Evolutionary conservation across 139 green algal genomes (phyloP), one percentile per base, ranked within the genome.

Genomic region (Ulvella scutata): DNA sequence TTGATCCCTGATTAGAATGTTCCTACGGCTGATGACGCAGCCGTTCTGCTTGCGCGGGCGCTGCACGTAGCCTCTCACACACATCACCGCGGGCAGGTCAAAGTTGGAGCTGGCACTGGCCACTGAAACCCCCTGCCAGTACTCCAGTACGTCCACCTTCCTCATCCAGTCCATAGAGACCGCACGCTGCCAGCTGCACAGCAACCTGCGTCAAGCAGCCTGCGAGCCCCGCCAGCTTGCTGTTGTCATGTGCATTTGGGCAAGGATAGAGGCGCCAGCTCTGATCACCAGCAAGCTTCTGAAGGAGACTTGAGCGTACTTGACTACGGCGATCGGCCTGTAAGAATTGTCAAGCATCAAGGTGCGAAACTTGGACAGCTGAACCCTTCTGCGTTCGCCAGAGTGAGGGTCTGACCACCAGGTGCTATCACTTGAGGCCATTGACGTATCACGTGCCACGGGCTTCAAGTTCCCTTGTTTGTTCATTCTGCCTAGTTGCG

Each of bases 141-240:
- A 82, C 61, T 82, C 80, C 43, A 85, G 59, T 9, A 85, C 80
- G 43, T 85, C 78, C 4, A 59, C 77, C 43, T 76, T 62, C 28
- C 72, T n/a, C 51, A 80, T 72, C 36, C 74, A 35, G n/a, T 80
- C 61, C 62, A 80, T 36, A 4, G 6, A 21, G 4, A 78, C 17
- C 10, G 74, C 74, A 4, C 43, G 74, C 21, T 77, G 35, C 76
- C 76, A 80, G n/a, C 67, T 74, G 44, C 51, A 67, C 51, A 13
- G 40, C 17, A 59, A 17, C 40, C 40, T 13, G 13, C 40, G 40
- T 59, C 13, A 26, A 17, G 13, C 17, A 59, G 40, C 40, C 40
- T n/a, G n/a, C n/a, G n/a, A n/a, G n/a, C n/a, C n/a, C n/a, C n/a
- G n/a, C n/a, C n/a, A n/a, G n/a, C n/a, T n/a, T n/a, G n/a, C n/a